Evolutionary conservation across 108 stramenopile genomes (phyloP).

Genomic region (Skeletonema menzelii): DNA sequence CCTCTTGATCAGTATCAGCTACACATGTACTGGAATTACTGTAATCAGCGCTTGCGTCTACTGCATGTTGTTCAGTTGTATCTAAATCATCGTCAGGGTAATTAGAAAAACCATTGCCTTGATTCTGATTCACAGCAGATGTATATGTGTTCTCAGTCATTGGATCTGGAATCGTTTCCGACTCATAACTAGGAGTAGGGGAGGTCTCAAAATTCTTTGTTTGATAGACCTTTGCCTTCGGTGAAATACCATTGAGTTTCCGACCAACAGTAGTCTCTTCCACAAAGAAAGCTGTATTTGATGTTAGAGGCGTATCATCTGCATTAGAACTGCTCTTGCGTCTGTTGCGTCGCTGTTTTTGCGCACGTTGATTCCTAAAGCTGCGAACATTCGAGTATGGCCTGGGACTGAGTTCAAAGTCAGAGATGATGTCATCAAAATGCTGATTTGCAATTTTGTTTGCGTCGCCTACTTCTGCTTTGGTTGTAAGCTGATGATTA

Average conservation of each 20-base stretch:
- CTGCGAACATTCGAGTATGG: neutral
- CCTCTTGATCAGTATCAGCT: neutral
- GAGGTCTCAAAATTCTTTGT: neutral
- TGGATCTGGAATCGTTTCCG: neutral
- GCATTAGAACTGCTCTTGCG: neutral
- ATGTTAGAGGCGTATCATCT: constrained; percentile 4
- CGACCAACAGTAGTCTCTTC: constrained; percentile 36
- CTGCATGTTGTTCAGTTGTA: too few relatives aligned
- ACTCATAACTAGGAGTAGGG: neutral
- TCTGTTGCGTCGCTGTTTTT: neutral
- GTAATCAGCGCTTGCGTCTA: neutral
- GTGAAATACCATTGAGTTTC: constrained; percentile 26
- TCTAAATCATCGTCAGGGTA: neutral
- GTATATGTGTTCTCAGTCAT: neutral
- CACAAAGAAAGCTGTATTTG: constrained; percentile 16
- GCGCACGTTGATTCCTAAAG: neutral
- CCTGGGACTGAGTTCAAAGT: constrained; percentile 28
- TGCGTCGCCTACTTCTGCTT: neutral
- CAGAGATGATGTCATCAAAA: constrained; percentile 42
- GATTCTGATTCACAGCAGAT: neutral
- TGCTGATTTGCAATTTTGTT: constrained; percentile 38
- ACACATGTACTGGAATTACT: neutral
- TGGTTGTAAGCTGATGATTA: neutral
- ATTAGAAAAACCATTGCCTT: neutral
- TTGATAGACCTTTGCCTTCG: neutral